Evolutionary conservation across 2,329 filamentous ascomycete genomes (phyloP), one percentile per base, ranked within the genome.

Genomic region (Diatrype stigma): DNA sequence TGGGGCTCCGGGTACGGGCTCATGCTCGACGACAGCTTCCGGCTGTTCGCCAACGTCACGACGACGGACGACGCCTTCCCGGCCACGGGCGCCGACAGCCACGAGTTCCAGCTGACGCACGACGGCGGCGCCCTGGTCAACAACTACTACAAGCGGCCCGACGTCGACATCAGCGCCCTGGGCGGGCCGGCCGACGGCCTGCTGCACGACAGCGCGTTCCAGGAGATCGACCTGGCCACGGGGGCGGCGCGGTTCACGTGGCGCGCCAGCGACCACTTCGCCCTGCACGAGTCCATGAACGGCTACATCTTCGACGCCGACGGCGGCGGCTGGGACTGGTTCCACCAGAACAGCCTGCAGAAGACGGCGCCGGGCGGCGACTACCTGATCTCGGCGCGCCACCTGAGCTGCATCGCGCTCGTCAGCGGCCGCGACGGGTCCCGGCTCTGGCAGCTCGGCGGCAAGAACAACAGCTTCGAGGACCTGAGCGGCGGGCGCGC

Each of bases 151-250:
- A 61, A 60, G 28, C 60, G 68, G 7, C 49, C 57, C 6, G 5
- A 37, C 6, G 63, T 58, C n/a, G 61, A 71, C 51, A 58, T 66
- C 30, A 64, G 60, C 0, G 42, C 59, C 2, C 56, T 67, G 2
- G 69, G 68, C 3, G 70, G 70, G 2, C 59, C 65, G 2, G 47
- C 50, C 14, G 60, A 67, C 6, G 64, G 62, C 5, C 50, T 59
- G 45, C 53, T 72, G 11, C 59, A 67, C 49, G 68, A 71, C 47
- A 68, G 65, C 48, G 67, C 68, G 10, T 73, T 73, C 50, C 70
- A 72, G 47, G 70, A 72, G 54, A 57, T 73, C 5, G 66, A 73
- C 35, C 50, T 67, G 6, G 65, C 57, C 6, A 72, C 70, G 1
- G 67, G 68, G 54, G 56, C 67, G 34, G 57, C 70, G 16, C 48